Percentiles rank a stretch among this genome's conserved stretches.
Conservation (phyloP, 129 eudicot species). For the Tagetes erecta region DNA sequence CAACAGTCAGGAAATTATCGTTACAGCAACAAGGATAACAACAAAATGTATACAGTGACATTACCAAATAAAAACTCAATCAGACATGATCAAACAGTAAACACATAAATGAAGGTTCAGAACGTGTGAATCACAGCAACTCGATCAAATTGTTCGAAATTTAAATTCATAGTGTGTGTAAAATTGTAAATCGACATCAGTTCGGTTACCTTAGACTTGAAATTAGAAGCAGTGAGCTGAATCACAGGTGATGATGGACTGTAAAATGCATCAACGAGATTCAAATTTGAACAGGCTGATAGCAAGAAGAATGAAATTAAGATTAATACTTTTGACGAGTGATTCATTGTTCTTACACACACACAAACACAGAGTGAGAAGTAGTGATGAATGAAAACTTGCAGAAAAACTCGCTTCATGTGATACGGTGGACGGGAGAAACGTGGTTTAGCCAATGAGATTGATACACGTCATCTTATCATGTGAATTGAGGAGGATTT, state of each 20-base stretch:
- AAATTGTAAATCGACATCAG: not conserved
- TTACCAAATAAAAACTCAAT: not conserved
- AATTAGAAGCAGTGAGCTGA: conserved; percentile 76
- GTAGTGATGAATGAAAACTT: not conserved
- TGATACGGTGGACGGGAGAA: conserved; percentile 22
- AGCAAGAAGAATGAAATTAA: conserved; percentile 22
- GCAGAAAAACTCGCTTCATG: conserved; percentile 37
- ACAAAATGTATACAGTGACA: not conserved
- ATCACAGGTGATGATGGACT: conserved; percentile 68
- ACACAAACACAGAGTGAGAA: conserved; percentile 19
- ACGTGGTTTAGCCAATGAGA: conserved; percentile 49
- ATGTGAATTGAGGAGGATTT: conserved; percentile 3
- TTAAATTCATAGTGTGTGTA: not conserved
- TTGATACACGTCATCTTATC: conserved; percentile 34
- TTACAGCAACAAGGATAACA: not conserved
- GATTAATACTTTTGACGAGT: conserved; percentile 16
- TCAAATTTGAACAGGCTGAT: conserved; percentile 19
- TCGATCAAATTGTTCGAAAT: not conserved
- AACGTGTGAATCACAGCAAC: not conserved
- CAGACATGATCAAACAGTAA: not conserved
- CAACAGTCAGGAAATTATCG: not conserved
- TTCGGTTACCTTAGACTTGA: conserved; percentile 72
- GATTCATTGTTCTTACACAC: conserved; percentile 25
- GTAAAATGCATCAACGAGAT: conserved; percentile 62
- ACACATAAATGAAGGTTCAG: not conserved